These are phyloP conservation scores for Vanderwaltozyma yarrowii DNA, from an alignment of 805 yeast genomes.

Conservation along the genomic window DNA sequence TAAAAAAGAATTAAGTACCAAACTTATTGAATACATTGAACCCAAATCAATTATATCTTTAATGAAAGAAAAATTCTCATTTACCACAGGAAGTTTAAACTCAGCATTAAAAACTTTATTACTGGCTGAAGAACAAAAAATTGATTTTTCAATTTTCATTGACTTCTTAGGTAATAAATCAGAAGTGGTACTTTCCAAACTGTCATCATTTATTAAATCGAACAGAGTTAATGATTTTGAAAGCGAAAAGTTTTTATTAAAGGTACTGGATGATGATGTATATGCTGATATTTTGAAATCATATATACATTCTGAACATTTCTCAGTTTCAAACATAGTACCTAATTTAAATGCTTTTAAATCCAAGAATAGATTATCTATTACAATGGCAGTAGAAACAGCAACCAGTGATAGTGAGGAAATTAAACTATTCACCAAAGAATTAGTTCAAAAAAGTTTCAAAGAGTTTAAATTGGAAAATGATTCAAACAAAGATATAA, in stretches of 20 bases:
- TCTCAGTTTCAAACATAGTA: constrained; percentile 2
- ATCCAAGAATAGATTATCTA: not conserved
- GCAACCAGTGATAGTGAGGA: not conserved
- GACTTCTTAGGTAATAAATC: not conserved
- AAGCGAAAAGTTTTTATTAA: constrained; percentile 3
- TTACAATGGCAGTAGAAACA: constrained; percentile 10
- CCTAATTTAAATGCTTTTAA: not conserved
- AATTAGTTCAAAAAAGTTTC: not conserved
- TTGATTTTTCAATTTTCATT: not conserved
- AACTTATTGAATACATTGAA: not conserved
- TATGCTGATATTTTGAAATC: constrained; percentile 6
- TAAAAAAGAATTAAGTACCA: not conserved
- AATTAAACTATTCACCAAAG: not conserved
- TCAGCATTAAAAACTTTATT: not conserved
- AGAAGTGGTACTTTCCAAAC: not conserved
- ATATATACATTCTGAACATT: constrained; percentile 9
- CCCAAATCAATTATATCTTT: not conserved
- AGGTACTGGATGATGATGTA: constrained; percentile 1
- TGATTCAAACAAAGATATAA: not conserved
- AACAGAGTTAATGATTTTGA: constrained; percentile 7
- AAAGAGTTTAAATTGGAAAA: not conserved
- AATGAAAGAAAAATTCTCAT: not conserved
- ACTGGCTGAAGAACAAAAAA: not conserved
- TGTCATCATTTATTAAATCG: constrained; percentile 4
- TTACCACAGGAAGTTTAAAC: not conserved